These are phyloP conservation scores for Gomphus bonarii DNA, from an alignment of 1,284 basidiomycete genomes.

Conservation along the genomic window DNA sequence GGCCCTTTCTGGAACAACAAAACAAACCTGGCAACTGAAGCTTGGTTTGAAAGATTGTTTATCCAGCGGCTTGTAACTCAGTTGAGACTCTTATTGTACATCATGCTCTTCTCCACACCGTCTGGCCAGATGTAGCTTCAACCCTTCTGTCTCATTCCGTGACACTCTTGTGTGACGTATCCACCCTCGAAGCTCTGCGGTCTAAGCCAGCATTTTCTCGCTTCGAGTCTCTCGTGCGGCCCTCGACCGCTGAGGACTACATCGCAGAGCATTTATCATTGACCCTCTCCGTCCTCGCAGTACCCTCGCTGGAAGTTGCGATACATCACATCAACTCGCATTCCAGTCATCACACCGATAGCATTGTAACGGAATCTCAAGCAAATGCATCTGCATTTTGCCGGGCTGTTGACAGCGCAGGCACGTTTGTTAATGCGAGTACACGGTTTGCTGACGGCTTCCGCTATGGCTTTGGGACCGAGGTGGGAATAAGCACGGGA, in stretches of 20 bases:
- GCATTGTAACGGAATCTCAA: conserved; percentile 81
- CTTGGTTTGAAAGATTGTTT: conserved; percentile 59
- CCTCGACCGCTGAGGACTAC: conserved; percentile 58
- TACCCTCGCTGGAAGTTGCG: conserved; percentile 64
- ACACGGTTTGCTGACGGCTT: conserved; percentile 97
- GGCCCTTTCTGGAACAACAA: conserved; percentile 14
- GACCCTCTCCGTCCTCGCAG: conserved; percentile 69
- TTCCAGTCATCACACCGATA: conserved; percentile 93
- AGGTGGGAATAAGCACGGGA: conserved; percentile 96
- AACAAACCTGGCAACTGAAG: neutral
- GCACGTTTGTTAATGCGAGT: conserved; percentile 90
- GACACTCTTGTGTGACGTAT: conserved; percentile 68
- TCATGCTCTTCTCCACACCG: conserved; percentile 48
- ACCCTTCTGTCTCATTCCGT: conserved; percentile 67
- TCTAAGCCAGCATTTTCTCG: conserved; percentile 24
- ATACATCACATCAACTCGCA: conserved; percentile 88
- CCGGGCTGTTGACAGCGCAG: conserved; percentile 83
- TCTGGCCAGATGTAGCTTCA: conserved; percentile 76
- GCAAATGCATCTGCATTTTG: conserved; percentile 66
- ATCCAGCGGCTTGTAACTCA: conserved; percentile 95
- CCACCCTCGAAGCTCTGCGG: conserved; percentile 45
- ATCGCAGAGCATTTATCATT: conserved; percentile 83
- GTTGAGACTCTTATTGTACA: conserved; percentile 89
- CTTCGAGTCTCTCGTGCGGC: conserved; percentile 37
- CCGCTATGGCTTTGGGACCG: conserved; percentile 94